These are phyloP conservation scores for Simmondsia chinensis DNA, from an alignment of 148 eudicot genomes.

Conservation along the genomic window DNA sequence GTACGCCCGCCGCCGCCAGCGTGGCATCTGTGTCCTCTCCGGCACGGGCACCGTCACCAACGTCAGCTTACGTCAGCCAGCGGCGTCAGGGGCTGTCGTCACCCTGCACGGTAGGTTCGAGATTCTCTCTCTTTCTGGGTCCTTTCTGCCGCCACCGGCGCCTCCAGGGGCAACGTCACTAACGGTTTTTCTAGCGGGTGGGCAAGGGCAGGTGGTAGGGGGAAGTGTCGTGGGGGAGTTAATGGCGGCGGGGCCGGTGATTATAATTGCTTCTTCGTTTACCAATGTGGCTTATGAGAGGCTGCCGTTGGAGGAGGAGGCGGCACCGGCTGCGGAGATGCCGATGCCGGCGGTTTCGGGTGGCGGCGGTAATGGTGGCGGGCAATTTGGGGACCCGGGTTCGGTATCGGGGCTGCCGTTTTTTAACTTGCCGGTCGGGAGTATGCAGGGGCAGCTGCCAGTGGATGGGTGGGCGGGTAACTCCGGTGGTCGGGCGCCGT, in stretches of 20 bases:
- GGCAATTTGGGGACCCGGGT: no score
- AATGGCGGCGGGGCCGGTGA: conserved; percentile 42
- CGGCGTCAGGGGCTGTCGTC: conserved; percentile 32
- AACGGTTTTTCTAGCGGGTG: conserved; percentile 46
- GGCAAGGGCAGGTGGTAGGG: conserved; percentile 58
- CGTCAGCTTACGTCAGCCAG: conserved; percentile 54
- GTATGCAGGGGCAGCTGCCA: no score
- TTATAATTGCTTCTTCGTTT: conserved; percentile 53
- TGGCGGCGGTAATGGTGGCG: neutral
- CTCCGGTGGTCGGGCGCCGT: no score
- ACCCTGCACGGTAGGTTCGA: conserved; percentile 55
- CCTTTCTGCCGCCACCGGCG: conserved; percentile 51
- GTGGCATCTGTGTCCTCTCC: conserved; percentile 47
- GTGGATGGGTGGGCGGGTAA: no score
- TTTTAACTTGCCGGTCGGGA: no score
- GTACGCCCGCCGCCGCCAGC: conserved; percentile 42
- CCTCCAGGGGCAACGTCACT: conserved; percentile 49
- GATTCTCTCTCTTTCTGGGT: conserved; percentile 45
- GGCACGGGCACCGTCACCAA: conserved; percentile 48
- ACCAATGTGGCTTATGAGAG: conserved; percentile 58
- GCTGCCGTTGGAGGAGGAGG: conserved; percentile 52
- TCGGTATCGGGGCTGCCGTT: no score
- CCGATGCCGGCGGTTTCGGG: conserved; percentile 30
- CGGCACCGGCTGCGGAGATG: neutral
- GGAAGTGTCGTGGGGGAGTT: conserved; percentile 48